These are phyloP conservation scores for Kregervanrija fluxuum DNA, from an alignment of 805 yeast species.

Conservation along the genomic window DNA sequence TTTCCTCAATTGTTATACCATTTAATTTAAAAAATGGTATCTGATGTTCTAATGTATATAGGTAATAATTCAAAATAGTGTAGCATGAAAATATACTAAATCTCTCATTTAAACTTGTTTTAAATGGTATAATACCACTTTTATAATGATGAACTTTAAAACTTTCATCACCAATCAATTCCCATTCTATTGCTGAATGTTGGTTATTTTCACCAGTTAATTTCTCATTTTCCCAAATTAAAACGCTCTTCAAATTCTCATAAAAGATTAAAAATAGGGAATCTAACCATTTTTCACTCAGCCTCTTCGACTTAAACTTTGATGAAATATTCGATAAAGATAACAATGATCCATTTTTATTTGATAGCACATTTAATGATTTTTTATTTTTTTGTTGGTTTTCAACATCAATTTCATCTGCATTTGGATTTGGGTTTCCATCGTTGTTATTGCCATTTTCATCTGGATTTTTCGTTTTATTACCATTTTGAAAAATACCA, in stretches of 20 bases:
- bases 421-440: not conserved
- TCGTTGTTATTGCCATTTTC: not conserved
- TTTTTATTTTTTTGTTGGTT: too few species aligned
- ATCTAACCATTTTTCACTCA: conserved; percentile 71
- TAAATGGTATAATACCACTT: conserved; percentile 44
- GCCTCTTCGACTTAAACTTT: conserved; percentile 36
- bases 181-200: conserved; percentile 71
- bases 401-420: not conserved
- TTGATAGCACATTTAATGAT: too few species aligned
- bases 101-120: conserved; percentile 48
- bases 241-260: conserved; percentile 71
- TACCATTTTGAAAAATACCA: not conserved
- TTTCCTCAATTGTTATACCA: not conserved
- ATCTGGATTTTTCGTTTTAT: not conserved
- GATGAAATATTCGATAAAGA: conserved; percentile 18
- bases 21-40: conserved; percentile 6
- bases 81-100: conserved; percentile 55
- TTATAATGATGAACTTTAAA: conserved; percentile 40
- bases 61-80: conserved; percentile 40
- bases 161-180: conserved; percentile 53
- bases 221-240: conserved; percentile 42
- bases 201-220: conserved; percentile 21
- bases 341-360: conserved; percentile 14
- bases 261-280: conserved; percentile 58
- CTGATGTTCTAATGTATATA: conserved; percentile 15